Base-by-base conservation (phyloP, 2,329 filamentous ascomycete species). In the Byssothecium circinans region DNA sequence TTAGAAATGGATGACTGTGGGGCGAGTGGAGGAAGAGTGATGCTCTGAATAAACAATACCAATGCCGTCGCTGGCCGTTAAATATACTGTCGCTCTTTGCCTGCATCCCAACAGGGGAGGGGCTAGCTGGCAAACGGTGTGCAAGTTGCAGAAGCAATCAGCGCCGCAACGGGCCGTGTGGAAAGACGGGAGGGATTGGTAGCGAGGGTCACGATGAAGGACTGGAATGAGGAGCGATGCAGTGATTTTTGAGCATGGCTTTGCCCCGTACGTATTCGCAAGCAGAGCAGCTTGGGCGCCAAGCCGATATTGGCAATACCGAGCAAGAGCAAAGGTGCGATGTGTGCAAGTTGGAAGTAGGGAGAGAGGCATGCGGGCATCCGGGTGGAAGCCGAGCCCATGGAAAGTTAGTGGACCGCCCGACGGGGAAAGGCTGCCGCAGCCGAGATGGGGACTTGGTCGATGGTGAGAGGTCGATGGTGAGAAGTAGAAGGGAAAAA, bases 121-220 rank as follows among this genome's bases (percentile, higher is more conserved):
- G 57, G 41, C 45, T 52, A 56, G 56, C 54, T 64, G 58, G 61
- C 61, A 63, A 57, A 61, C 51, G 39, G 52, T 49, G 46, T 49
- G 41, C 52, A 41, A 49, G 47, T 56, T 43, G 54, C 49, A 47
- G 56, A 52, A 51, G 41, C 63, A 66, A 66, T 59, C 58, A 65
- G 45, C 51, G 51, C 63, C 53, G 58, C 62, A 62, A 62, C 67
- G 65, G 65, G 51, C 65, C 65, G 66, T 47, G 49, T 65, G 67
- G 65, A 58, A 60, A 58, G 61, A 61, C 65, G 67, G 65, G 54
- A 61, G 55, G 51, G 49, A 54, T 60, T 49, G 53, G 52, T n/a
- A 60, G 54, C 40, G 51, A 52, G 56, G 52, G 49, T 60, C 52
- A 58, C 47, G 45, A 54, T 57, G 49, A 48, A 52, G 37, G 47